Evolutionary conservation across 2,329 filamentous ascomycete species (phyloP).

Genomic region (Emmonsiellopsis sp.): DNA sequence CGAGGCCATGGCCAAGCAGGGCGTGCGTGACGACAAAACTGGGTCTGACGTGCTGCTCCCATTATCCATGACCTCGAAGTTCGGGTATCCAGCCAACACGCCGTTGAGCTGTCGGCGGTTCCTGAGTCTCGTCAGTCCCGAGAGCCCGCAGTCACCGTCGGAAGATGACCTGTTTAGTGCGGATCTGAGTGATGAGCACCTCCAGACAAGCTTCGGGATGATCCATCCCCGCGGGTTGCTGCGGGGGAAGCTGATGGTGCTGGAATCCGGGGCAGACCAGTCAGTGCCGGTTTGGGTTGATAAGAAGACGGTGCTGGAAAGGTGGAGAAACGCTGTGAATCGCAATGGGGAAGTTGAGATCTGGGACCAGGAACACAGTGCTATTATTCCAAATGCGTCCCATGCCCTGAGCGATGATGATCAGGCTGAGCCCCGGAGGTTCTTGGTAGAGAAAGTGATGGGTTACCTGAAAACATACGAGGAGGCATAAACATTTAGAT

Average conservation of each 20-base stretch:
- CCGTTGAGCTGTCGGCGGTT: constrained; percentile 51
- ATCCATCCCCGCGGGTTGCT: constrained; percentile 29
- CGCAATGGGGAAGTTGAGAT: constrained; percentile 23
- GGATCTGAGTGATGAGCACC: constrained; percentile 54
- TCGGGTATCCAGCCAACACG: constrained; percentile 26
- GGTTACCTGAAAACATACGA: no score
- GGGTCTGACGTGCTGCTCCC: constrained; percentile 24
- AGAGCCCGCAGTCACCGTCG: constrained; percentile 48
- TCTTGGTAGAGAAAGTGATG: no score
- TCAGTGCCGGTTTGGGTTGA: constrained; percentile 36
- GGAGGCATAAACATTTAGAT: no score
- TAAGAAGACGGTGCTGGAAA: constrained; percentile 33
- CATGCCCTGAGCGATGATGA: constrained; percentile 42
- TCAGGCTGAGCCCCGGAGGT: constrained; percentile 29
- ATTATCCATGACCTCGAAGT: constrained; percentile 21
- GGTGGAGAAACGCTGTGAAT: constrained; percentile 36
- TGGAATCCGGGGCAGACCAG: constrained; percentile 40
- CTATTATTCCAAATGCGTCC: constrained; percentile 38
- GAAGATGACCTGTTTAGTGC: constrained; percentile 83
- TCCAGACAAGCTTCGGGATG: constrained; percentile 55
- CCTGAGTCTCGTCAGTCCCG: constrained; percentile 45
- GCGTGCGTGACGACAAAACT: constrained; percentile 3
- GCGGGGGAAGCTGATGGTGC: constrained; percentile 30
- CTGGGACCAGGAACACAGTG: constrained; percentile 40
- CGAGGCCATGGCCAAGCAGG: constrained; percentile 22